These are phyloP conservation scores for Luzula sylvatica DNA, from an alignment of 176 grass and related monocot species.

Conservation along the genomic window DNA sequence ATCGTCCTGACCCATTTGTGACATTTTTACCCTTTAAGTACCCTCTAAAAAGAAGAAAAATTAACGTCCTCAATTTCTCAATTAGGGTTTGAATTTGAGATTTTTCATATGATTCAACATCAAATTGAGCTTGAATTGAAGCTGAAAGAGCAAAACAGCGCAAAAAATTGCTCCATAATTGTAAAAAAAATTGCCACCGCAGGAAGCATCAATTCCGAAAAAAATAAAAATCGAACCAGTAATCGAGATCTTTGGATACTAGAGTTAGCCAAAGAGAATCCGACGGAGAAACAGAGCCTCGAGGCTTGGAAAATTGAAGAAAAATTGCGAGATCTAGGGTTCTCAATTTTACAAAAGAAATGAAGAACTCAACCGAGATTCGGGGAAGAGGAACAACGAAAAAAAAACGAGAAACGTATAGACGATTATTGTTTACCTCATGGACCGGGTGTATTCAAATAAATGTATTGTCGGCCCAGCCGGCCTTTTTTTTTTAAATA, in stretches of 20 bases:
- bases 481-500: no score
- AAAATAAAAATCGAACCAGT: background rate
- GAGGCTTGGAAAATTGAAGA: background rate
- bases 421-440: background rate
- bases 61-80: background rate
- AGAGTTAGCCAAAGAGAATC: background rate
- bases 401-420: background rate
- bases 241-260: background rate
- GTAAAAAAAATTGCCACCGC: no score
- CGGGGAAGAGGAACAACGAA: background rate
- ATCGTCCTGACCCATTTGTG: constrained; percentile 25
- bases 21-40: constrained; percentile 30
- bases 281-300: background rate
- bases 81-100: no score
- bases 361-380: background rate
- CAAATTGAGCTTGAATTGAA: no score
- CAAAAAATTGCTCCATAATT: no score
- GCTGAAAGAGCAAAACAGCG: no score
- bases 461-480: no score
- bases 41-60: constrained; percentile 5
- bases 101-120: no score
- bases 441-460: background rate
- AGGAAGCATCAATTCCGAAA: no score
- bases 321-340: background rate
- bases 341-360: background rate